Base-by-base conservation (phyloP, 2,329 filamentous ascomycete species). In the Ophidiomyces ophidiicola region DNA sequence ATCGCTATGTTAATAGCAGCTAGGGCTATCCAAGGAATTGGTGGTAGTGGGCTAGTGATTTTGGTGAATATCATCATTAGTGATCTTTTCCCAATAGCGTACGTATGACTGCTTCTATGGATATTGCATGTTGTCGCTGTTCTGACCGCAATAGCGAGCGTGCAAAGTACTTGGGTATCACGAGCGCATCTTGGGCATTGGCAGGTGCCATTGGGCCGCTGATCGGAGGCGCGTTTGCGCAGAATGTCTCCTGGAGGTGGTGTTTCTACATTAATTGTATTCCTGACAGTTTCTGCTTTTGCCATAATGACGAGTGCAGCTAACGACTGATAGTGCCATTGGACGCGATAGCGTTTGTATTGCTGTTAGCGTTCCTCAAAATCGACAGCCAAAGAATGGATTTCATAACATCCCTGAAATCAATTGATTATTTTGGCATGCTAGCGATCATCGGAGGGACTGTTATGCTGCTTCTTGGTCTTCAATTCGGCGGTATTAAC, bases 381-480 rank as follows among this genome's bases (percentile, higher is more conserved):
- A 60, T 79, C 37, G 69, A 78, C 47, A 75, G 71, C 1, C 73
- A 74, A 6, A 72, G 67, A 46, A 78, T 74, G 0, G 70, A 72
- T 0, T 55, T 79, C 3, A 41, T 67, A 30, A 65, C 69, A 12
- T 74, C 74, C 4, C 54, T 79, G 28, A 71, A 70, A 46, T 69
- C 71, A 4, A 74, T 80, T 46, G 76, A 79, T 55, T 80, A 75
- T 75, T 49, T 72, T 6, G 75, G 76, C 11, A 70, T 68, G 1
- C 48, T 78, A 15, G 34, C 43, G 12, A 29, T 44, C 54, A 71
- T 87, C 15, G 81, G 80, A 25, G 83, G 80, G 12, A 87, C 82
- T 0, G 67, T 92, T 12, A 90, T 93, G 82, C 69, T 93, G 48
- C 74, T 94, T 3, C 75, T 94, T 29, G 87, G 85, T 0, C 73